phyloP scores from a whole-genome alignment of 2,329 filamentous ascomycete species.

The Beauveria asiatica region DNA sequence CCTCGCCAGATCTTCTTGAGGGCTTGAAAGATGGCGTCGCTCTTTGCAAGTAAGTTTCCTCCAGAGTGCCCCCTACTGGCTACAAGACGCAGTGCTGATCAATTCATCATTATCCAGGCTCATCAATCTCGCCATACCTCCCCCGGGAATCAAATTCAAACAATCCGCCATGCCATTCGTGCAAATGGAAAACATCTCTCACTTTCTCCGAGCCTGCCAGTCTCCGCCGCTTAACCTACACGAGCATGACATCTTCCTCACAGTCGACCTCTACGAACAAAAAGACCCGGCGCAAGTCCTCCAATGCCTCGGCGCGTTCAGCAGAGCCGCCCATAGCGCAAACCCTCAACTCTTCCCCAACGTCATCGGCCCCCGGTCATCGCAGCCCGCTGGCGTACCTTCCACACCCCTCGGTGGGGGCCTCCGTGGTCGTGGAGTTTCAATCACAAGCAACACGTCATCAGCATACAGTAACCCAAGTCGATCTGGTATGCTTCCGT shows the following conservation, averaged over 20 bases:
- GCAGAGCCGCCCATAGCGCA: constrained; percentile 67
- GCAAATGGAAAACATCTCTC: constrained; percentile 98
- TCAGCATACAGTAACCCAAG: constrained; percentile 35
- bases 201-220: constrained; percentile 86
- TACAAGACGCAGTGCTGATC: constrained; percentile 11
- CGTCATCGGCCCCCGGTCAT: constrained; percentile 63
- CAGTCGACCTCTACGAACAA: constrained; percentile 88
- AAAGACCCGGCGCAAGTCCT: constrained; percentile 96
- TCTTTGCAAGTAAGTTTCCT: constrained; percentile 69
- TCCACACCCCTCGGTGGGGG: constrained; percentile 34
- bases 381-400: constrained; percentile 45
- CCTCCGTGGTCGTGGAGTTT: constrained; percentile 38
- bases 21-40: constrained; percentile 83
- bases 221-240: constrained; percentile 76
- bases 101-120: constrained; percentile 49
- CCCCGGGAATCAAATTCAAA: constrained; percentile 81
- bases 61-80: not conserved
- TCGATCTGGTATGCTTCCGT: constrained; percentile 32
- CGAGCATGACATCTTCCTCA: constrained; percentile 92
- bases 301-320: constrained; percentile 88
- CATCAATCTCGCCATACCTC: constrained; percentile 68
- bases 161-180: constrained; percentile 93
- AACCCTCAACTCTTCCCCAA: constrained; percentile 67
- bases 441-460: constrained; percentile 51
- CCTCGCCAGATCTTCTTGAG: constrained; percentile 70